Conservation (phyloP, 495 filamentous ascomycete genomes). For the Cercophora samala region DNA sequence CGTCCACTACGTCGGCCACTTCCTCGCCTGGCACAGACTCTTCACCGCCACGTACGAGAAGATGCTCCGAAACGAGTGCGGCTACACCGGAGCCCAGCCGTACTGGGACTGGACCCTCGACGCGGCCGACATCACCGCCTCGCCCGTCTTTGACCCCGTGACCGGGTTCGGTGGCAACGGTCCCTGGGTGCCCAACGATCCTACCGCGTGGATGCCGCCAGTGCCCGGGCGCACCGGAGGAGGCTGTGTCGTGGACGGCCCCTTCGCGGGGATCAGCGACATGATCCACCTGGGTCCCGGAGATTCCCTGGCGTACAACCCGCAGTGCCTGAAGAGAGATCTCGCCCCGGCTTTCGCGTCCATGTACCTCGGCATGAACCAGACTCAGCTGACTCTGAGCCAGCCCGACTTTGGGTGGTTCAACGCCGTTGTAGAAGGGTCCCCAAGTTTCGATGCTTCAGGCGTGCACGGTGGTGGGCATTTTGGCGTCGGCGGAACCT, state of each 20-base stretch:
- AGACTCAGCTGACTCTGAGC: constrained; percentile 23
- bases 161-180: constrained; percentile 36
- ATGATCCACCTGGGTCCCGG: constrained; percentile 22
- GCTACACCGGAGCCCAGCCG: constrained; percentile 37
- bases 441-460: constrained; percentile 22
- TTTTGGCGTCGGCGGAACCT: constrained; percentile 23
- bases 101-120: constrained; percentile 46
- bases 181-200: constrained; percentile 11
- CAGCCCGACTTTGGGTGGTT: constrained; percentile 25
- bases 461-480: constrained; percentile 25
- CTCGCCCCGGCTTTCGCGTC: constrained; percentile 32
- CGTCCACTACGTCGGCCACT: constrained; percentile 42
- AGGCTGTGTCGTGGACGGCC: constrained; percentile 35
- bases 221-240: constrained; percentile 30
- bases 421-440: constrained; percentile 20
- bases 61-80: constrained; percentile 38
- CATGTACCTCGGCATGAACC: constrained; percentile 23
- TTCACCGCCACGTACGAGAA: constrained; percentile 39
- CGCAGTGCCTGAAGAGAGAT: constrained; percentile 38
- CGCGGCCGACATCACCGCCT: constrained; percentile 29
- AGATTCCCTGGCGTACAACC: constrained; percentile 32
- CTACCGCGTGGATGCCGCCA: constrained; percentile 14
- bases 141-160: constrained; percentile 36
- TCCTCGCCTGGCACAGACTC: constrained; percentile 42
- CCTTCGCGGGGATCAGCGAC: constrained; percentile 28